Base-by-base conservation (phyloP, 768 basidiomycete genomes). In the Podaxis rugospora region DNA sequence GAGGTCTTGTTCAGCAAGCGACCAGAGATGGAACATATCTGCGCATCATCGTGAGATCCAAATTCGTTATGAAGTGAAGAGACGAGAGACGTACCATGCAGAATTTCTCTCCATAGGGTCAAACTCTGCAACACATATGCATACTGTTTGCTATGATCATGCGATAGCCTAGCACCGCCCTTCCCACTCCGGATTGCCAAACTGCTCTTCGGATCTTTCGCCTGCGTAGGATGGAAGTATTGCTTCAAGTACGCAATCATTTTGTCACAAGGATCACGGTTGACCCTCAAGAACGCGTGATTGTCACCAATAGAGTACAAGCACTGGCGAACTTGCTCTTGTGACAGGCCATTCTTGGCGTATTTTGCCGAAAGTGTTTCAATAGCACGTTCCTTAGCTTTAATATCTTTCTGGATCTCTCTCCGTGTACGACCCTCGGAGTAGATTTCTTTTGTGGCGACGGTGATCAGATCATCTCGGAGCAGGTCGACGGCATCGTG, bases 11-110 rank as follows among this genome's bases (percentile, higher is more conserved):
- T 93, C 92, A 0, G 90, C 84, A 2, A 93, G 77, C 3, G 83
- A 88, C 90, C 89, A 93, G 40, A 94, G 73, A 63, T 87, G 89
- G 77, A 94, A 94, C 89, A 94, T 92, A 67, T 94, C 91, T 93
- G 57, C 1, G 25, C 47, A 6, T 25, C 7, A 7, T 23, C 10
- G 32, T 35, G 51, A 50, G 10, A 51, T 21, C 10, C 27, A 27
- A 50, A 55, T 61, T 27, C 32, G 23, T 51, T 28, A 53, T 13
- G 25, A 1, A 37, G 18, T 36, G 47, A 53, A 10, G 40, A 0
- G 23, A 42, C 27, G 28, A 40, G 35, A 28, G 2, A 62, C 79
- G 42, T 64, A 90, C 91, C 92, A 65, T 93, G 90, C 50, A 94
- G 70, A 62, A 92, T 92, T 71, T 92, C 92, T 35, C 87, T 81